Conservation (phyloP, 1,139 yeast species). For the Kluyveromyces sp. region DNA sequence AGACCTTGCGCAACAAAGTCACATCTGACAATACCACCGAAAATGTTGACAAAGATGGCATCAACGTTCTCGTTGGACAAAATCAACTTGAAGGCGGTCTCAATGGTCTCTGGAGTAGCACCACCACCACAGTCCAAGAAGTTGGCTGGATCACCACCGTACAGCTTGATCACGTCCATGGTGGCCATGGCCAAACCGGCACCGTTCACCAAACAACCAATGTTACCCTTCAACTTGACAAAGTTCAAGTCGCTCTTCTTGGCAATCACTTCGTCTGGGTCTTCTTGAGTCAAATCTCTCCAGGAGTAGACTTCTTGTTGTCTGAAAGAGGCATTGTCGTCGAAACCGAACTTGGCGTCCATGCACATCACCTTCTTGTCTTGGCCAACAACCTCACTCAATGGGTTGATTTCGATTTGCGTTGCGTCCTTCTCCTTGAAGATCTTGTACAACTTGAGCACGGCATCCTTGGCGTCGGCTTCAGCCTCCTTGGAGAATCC, state of each 20-base stretch:
- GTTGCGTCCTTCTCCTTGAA: conserved; percentile 91
- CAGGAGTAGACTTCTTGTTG: conserved; percentile 91
- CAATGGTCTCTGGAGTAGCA: conserved; percentile 97
- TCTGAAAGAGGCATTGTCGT: conserved; percentile 92
- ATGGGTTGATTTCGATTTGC: conserved; percentile 97
- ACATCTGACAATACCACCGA: conserved; percentile 99
- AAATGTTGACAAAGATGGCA: conserved; percentile 95
- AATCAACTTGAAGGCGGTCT: conserved; percentile 92
- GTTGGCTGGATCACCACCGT: conserved; percentile 99
- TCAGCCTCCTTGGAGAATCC: conserved; percentile 77
- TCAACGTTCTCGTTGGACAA: conserved; percentile 83
- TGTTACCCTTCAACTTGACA: conserved; percentile 95
- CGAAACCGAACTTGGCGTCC: conserved; percentile 98
- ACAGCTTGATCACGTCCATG: conserved; percentile 96
- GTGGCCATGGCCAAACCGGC: conserved; percentile 99
- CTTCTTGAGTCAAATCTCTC: conserved; percentile 98
- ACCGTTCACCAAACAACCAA: conserved; percentile 98
- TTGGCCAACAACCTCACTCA: conserved; percentile 61
- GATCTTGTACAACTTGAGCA: conserved; percentile 80
- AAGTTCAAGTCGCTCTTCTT: conserved; percentile 86
- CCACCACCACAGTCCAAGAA: conserved; percentile 99
- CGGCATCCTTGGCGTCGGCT: conserved; percentile 80
- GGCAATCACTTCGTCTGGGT: conserved; percentile 94
- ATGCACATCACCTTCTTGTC: conserved; percentile 80
- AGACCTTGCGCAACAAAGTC: conserved; percentile 97